Conservation (phyloP, 176 grass and related monocot species). For the Carex cristatella region DNA sequence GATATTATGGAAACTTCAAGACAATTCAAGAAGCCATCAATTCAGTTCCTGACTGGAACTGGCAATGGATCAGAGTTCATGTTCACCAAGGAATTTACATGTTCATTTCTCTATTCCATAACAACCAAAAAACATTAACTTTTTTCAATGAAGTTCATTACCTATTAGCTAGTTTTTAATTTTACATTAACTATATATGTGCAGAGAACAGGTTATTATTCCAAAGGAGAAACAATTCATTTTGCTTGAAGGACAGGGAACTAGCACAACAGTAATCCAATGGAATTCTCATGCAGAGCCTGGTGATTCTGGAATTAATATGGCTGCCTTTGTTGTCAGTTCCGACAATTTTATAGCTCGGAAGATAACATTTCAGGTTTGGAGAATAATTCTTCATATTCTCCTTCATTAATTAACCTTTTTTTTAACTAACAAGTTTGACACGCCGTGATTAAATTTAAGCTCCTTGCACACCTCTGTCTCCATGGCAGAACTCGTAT, state of each 20-base stretch:
- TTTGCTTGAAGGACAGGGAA: constrained; percentile 18
- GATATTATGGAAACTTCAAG: constrained; percentile 9
- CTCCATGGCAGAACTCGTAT: constrained; percentile 16
- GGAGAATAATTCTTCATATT: neutral
- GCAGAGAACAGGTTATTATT: constrained; percentile 25
- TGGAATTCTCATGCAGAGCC: neutral
- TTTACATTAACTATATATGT: neutral
- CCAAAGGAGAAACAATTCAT: constrained; percentile 18
- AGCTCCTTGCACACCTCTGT: neutral
- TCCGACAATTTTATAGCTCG: constrained; percentile 22
- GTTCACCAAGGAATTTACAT: constrained; percentile 25
- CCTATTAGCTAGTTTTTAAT: neutral
- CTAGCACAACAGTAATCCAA: constrained; percentile 15
- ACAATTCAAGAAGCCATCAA: constrained; percentile 31
- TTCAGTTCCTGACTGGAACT: constrained; percentile 28
- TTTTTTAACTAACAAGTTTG: neutral
- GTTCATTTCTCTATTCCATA: constrained; percentile 7
- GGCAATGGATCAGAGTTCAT: constrained; percentile 24
- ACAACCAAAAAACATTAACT: neutral
- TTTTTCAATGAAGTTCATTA: neutral
- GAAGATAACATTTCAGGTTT: constrained; percentile 20
- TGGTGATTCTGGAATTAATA: neutral
- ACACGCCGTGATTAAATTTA: neutral
- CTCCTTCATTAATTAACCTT: neutral
- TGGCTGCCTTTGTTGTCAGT: neutral